Evolutionary conservation across 208 protist species (phyloP), one percentile per base, ranked within the genome.

Genomic region (Willaertia magna): DNA sequence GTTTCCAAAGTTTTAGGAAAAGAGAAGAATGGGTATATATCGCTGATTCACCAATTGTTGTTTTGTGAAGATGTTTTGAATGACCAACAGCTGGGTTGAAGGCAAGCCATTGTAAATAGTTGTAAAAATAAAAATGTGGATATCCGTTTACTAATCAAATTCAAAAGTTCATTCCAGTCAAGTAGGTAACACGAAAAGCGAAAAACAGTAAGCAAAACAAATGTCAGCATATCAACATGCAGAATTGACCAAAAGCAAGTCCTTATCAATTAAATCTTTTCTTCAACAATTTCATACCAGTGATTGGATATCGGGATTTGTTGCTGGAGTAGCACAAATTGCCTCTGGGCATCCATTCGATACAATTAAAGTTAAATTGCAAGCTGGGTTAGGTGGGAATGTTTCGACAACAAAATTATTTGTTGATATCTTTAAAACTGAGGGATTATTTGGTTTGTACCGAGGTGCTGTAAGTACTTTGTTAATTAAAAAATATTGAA

Each of bases 51-150:
- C n/a, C 76, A 81, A 81, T 26, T 81, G 4, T 51, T 81, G 11
- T 81, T 81, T 81, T 81, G 76, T 81, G 76, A 81, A 78, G 40
- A 78, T 43, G 30, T 78, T 46, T 39, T 78, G 4, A 78, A 78
- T 78, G 74, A 46, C 20, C 11, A 78, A 2, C 74, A 78, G 34
- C 12, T 67, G 22, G 34, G 55, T n/a, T 67, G n/a, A n/a, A n/a
- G n/a, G n/a, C n/a, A n/a, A n/a, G n/a, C n/a, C n/a, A n/a, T n/a
- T n/a, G n/a, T n/a, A n/a, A n/a, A n/a, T n/a, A n/a, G n/a, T n/a
- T n/a, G n/a, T n/a, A n/a, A n/a, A n/a, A n/a, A n/a, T n/a, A n/a
- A n/a, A n/a, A n/a, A n/a, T n/a, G n/a, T n/a, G n/a, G n/a, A n/a
- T n/a, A n/a, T n/a, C n/a, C n/a, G n/a, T n/a, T n/a, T n/a, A n/a